Evolutionary conservation across 108 stramenopile genomes (phyloP).

Genomic region (Fragilaria crotonensis): DNA sequence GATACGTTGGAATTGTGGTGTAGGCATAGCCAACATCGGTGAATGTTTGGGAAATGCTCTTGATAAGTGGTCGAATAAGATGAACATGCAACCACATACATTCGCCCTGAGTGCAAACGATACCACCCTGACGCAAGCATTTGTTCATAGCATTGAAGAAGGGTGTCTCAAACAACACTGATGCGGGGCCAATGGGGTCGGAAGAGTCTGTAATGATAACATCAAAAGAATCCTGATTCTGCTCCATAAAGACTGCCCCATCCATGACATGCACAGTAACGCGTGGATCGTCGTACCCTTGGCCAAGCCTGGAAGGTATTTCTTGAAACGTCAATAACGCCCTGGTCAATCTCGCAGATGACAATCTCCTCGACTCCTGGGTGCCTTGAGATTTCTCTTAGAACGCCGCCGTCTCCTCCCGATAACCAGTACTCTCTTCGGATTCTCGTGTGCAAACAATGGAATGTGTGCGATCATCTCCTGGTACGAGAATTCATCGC

Average conservation of each 20-base stretch:
- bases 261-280: conserved; percentile 85
- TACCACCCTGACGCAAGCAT: conserved; percentile 85
- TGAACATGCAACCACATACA: conserved; percentile 95
- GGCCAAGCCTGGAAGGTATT: conserved; percentile 72
- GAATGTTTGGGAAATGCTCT: conserved; percentile 59
- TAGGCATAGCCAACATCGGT: conserved; percentile 91
- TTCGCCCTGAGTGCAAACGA: conserved; percentile 97
- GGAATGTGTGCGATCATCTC: conserved; percentile 98
- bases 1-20: conserved; percentile 98
- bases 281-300: conserved; percentile 88
- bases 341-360: conserved; percentile 95
- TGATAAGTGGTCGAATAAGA: conserved; percentile 80
- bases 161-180: conserved; percentile 90
- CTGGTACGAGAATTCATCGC: conserved; percentile 95
- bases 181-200: conserved; percentile 95
- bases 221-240: conserved; percentile 73
- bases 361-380: conserved; percentile 77
- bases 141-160: conserved; percentile 89
- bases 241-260: conserved; percentile 79
- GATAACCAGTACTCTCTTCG: conserved; percentile 88
- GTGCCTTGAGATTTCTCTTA: conserved; percentile 91
- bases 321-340: conserved; percentile 77
- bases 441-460: conserved; percentile 86
- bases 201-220: conserved; percentile 87
- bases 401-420: conserved; percentile 98